Percentiles rank a stretch among this genome's conserved stretches.
Conservation (phyloP, 768 basidiomycete species). For the Botryobasidium botryosum region DNA sequence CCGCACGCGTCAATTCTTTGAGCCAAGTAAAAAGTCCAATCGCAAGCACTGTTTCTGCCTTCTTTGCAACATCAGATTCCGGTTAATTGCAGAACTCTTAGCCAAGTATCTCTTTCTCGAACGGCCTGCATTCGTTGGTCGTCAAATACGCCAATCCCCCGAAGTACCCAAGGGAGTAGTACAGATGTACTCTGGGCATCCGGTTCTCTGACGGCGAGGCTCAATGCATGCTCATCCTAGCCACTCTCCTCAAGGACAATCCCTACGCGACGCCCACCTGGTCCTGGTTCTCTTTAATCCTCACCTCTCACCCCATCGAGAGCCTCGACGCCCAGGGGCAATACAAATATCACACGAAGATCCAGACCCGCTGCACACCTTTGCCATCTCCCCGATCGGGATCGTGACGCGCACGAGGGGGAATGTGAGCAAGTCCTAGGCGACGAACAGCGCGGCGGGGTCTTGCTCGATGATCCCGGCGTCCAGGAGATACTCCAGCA, state of each 20-base stretch:
- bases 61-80: no score
- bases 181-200: conserved; percentile 4
- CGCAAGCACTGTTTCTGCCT: no score
- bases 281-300: conserved; percentile 3
- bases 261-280: not conserved
- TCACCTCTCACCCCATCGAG: conserved; percentile 1
- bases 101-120: no score
- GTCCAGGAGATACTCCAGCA: conserved; percentile 9
- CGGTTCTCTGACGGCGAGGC: not conserved
- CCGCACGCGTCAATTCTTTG: no score
- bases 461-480: conserved; percentile 8
- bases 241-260: not conserved
- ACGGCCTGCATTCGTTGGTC: not conserved
- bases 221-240: not conserved
- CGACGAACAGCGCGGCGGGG: conserved; percentile 7
- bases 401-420: conserved; percentile 11
- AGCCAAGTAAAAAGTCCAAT: no score
- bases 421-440: conserved; percentile 11
- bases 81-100: no score
- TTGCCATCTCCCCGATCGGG: conserved; percentile 9
- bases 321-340: not conserved
- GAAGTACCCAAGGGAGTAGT: not conserved
- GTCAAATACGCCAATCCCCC: conserved; percentile 1
- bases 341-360: conserved; percentile 9
- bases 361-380: conserved; percentile 10